phyloP scores from a whole-genome alignment of 2,329 filamentous ascomycete species.

The Tolypocladium amazonense region DNA sequence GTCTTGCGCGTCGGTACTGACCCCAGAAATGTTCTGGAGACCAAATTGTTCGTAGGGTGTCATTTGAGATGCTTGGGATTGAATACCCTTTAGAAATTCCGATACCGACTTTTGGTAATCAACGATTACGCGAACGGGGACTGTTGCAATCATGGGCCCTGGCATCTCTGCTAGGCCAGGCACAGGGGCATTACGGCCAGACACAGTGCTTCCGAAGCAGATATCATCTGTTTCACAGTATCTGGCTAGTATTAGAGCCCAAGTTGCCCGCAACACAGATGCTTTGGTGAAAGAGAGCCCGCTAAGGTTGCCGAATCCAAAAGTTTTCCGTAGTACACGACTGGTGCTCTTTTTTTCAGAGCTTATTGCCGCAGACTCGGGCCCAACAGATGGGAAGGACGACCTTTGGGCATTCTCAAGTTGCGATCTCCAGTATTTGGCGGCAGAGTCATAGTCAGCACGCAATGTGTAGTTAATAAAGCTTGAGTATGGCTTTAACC shows the following conservation, averaged over 20 bases:
- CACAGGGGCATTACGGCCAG: conserved; percentile 13
- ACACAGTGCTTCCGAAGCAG: conserved; percentile 13
- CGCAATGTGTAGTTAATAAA: neutral
- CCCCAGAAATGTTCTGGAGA: conserved; percentile 3
- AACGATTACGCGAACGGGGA: conserved; percentile 7
- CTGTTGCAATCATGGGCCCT: conserved; percentile 10
- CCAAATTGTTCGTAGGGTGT: conserved; percentile 6
- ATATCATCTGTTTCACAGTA: conserved; percentile 10
- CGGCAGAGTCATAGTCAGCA: neutral
- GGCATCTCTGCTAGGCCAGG: conserved; percentile 9
- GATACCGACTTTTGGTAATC: conserved; percentile 3
- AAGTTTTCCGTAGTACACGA: neutral
- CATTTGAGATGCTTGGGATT: conserved; percentile 7
- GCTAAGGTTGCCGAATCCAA: neutral
- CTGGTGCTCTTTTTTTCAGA: neutral
- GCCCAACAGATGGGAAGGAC: neutral
- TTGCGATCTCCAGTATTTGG: neutral
- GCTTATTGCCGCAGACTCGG: neutral
- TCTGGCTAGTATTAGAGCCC: conserved; percentile 12
- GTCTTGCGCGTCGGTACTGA: conserved; percentile 6
- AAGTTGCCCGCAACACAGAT: conserved; percentile 9
- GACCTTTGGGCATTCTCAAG: neutral
- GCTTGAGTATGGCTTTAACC: neutral
- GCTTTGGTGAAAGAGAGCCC: neutral
- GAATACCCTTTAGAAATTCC: conserved; percentile 7